Evolutionary conservation across 2,329 filamentous ascomycete genomes (phyloP).

Genomic region (Colletotrichum paranaense): DNA sequence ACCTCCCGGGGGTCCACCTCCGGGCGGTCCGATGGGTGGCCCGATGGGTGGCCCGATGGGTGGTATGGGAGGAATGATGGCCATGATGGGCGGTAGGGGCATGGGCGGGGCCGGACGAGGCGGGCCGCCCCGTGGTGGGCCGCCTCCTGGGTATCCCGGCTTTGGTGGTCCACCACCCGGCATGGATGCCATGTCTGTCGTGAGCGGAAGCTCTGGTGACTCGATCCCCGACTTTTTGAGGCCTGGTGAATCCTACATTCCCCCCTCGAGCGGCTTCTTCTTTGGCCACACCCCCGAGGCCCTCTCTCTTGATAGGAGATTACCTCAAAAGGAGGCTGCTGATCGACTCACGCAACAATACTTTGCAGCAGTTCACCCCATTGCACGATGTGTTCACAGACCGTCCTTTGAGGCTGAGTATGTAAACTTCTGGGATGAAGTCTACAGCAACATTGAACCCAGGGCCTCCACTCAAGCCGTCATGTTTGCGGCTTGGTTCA

Average conservation of each 20-base stretch:
- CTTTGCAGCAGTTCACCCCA: slow-evolving; percentile 74
- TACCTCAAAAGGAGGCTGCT: slow-evolving; percentile 68
- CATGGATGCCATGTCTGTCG: slow-evolving; percentile 37
- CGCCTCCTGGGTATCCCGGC: slow-evolving; percentile 35
- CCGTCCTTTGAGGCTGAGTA: slow-evolving; percentile 76
- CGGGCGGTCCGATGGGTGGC: slow-evolving; percentile 30
- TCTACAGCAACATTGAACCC: slow-evolving; percentile 70
- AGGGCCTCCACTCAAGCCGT: slow-evolving; percentile 73
- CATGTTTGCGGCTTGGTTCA: slow-evolving; percentile 77
- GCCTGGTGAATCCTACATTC: slow-evolving; percentile 74
- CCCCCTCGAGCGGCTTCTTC: slow-evolving; percentile 75
- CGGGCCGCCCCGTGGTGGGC: slow-evolving; percentile 36
- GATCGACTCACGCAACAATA: slow-evolving; percentile 76
- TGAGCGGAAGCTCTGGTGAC: slow-evolving; percentile 41
- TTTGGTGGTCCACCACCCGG: slow-evolving; percentile 33
- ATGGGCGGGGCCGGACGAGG: slow-evolving; percentile 31
- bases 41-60: slow-evolving; percentile 2
- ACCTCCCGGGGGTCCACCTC: slow-evolving; percentile 11
- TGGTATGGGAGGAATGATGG: slow-evolving; percentile 30
- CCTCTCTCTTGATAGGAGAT: slow-evolving; percentile 66
- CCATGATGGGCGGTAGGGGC: slow-evolving; percentile 26
- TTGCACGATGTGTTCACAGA: slow-evolving; percentile 75
- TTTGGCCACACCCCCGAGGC: slow-evolving; percentile 65
- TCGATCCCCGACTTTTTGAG: slow-evolving; percentile 66
- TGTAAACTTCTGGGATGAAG: slow-evolving; percentile 71